Evolutionary conservation across 2,329 filamentous ascomycete genomes (phyloP), one percentile per base, ranked within the genome.

Genomic region (Cytospora leucostoma): DNA sequence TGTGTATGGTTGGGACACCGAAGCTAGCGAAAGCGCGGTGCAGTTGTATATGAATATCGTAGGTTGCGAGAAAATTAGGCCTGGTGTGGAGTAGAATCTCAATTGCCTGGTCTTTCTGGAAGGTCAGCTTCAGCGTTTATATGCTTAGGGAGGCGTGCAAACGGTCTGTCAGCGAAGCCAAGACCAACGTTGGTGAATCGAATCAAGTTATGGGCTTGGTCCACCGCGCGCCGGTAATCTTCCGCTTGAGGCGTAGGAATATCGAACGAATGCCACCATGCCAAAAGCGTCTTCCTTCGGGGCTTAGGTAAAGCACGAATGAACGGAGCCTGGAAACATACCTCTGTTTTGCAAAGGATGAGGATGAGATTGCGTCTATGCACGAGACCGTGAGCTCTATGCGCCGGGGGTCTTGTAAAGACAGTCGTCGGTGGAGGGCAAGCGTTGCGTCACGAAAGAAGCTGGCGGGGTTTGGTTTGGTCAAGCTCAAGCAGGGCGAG

Each of bases 21-120:
- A 52, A 65, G 64, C 64, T 65, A 65, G 61, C 58, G 44, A 65
- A 65, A 65, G 64, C 64, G 61, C 64, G 61, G 64, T 57, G 61
- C 44, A 17, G 21, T 33, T 49, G 15, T 37, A 21, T 11, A 34
- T 3, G 34, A 44, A 38, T 58, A 63, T 53, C 51, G 53, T 40
- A 49, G 64, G 47, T 21, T 27, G 44, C 38, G 40, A 13, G 37
- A 49, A 15, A 44, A 33, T 52, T 8, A 34, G 19, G 12, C 13
- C 54, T 40, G 34, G 21, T 44, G 47, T 33, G 38, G 11, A 35
- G 34, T 10, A n/a, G 40, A 33, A 51, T 53, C 49, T 57, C 54
- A 62, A 62, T 32, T 27, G 59, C 40, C 51, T 61, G 50, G 52
- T 59, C 54, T 54, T 50, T 32, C 35, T 37, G 5, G 27, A n/a